These are phyloP conservation scores for Beverwykella pulmonaria DNA, from an alignment of 495 filamentous ascomycete genomes.

Conservation along the genomic window DNA sequence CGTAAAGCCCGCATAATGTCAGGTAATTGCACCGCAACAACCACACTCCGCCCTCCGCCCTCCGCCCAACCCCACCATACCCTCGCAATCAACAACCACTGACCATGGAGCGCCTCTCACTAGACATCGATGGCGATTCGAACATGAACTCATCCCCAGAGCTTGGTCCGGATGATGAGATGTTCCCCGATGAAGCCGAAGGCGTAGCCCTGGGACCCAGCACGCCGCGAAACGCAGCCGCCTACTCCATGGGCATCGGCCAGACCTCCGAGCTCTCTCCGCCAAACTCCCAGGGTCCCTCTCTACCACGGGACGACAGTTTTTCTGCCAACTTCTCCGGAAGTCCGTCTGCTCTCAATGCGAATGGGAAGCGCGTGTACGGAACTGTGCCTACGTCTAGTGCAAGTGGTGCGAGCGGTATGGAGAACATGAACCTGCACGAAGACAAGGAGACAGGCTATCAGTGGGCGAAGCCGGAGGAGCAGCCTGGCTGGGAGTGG, in stretches of 20 bases:
- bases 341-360: slow-evolving; percentile 38
- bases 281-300: slow-evolving; percentile 54
- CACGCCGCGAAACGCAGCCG: slow-evolving; percentile 22
- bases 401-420: not conserved
- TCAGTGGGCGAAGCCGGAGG: slow-evolving; percentile 46
- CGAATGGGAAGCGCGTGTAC: slow-evolving; percentile 42
- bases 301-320: slow-evolving; percentile 22
- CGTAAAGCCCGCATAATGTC: slow-evolving; percentile 20
- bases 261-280: slow-evolving; percentile 55
- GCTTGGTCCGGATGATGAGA: slow-evolving; percentile 41
- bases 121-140: slow-evolving; percentile 59
- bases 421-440: not conserved
- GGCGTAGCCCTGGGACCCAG: slow-evolving; percentile 10
- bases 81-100: not conserved
- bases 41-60: not conserved
- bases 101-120: not conserved
- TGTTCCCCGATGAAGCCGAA: slow-evolving; percentile 39
- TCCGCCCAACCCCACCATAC: not conserved
- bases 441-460: slow-evolving; percentile 43
- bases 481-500: slow-evolving; percentile 57
- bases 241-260: slow-evolving; percentile 6
- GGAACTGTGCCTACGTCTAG: not conserved
- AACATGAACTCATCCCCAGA: slow-evolving; percentile 59
- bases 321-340: not conserved
- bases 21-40: slow-evolving; percentile 8